Percentiles rank a stretch among this genome's conserved stretches.
Evolutionary conservation across 2,329 filamentous ascomycete genomes (phyloP).

Genomic region (Rutstroemia sp.): DNA sequence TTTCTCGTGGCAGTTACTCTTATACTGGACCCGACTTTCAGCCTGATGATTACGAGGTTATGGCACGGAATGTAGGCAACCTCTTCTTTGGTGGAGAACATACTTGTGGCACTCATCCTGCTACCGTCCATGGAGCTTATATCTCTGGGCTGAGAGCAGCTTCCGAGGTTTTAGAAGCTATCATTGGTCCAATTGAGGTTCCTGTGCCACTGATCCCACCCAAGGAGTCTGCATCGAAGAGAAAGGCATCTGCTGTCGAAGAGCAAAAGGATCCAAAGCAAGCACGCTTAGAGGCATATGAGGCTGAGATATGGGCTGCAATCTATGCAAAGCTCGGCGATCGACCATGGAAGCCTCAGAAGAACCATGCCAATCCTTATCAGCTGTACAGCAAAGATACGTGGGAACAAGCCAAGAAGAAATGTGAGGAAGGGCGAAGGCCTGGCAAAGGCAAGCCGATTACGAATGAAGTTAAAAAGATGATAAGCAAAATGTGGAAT

Average conservation of each 20-base stretch:
- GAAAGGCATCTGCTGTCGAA: slow-evolving; percentile 37
- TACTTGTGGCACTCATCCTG: slow-evolving; percentile 90
- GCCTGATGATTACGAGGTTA: slow-evolving; percentile 83
- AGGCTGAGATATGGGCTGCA: slow-evolving; percentile 44
- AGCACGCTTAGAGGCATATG: slow-evolving; percentile 49
- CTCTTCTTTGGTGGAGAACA: slow-evolving; percentile 95
- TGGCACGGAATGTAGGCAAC: slow-evolving; percentile 79
- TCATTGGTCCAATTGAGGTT: slow-evolving; percentile 75
- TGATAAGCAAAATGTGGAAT: slow-evolving; percentile 88
- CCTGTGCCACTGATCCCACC: slow-evolving; percentile 67
- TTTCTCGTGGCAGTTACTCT: slow-evolving; percentile 92
- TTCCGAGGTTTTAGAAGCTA: slow-evolving; percentile 71
- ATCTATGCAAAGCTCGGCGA: slow-evolving; percentile 59
- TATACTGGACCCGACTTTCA: slow-evolving; percentile 79
- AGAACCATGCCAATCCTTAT: slow-evolving; percentile 77
- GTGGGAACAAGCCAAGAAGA: slow-evolving; percentile 53
- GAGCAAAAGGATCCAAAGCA: slow-evolving; percentile 41
- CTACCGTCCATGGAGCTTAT: slow-evolving; percentile 95
- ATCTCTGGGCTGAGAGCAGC: slow-evolving; percentile 86
- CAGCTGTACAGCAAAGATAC: slow-evolving; percentile 78
- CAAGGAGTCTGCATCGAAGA: slow-evolving; percentile 48
- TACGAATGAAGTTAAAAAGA: slow-evolving; percentile 76
- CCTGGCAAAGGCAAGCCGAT: slow-evolving; percentile 56
- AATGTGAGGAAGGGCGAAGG: slow-evolving; percentile 59
- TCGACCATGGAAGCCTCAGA: slow-evolving; percentile 62